These are phyloP conservation scores for Neurospora terricola DNA, from an alignment of 495 filamentous ascomycete genomes.

Conservation along the genomic window DNA sequence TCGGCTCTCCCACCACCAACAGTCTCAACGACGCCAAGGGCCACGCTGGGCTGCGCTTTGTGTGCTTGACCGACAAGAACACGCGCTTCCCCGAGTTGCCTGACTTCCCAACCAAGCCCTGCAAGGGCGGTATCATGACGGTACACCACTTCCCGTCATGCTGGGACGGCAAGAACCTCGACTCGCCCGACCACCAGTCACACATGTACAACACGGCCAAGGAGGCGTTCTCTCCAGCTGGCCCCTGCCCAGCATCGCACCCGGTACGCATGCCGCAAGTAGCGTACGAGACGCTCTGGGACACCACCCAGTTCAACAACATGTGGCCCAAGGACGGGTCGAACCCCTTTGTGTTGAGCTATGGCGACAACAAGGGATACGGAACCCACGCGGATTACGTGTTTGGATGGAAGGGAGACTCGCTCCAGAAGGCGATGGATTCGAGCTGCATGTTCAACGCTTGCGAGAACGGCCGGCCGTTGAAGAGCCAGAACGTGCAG, in stretches of 20 bases:
- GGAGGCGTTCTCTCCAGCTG: slow-evolving; percentile 32
- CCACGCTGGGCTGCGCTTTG: slow-evolving; percentile 36
- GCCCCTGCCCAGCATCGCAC: slow-evolving; percentile 41
- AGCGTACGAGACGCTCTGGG: slow-evolving; percentile 43
- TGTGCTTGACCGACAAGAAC: slow-evolving; percentile 32
- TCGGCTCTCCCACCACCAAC: slow-evolving; percentile 33
- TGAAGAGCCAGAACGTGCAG: slow-evolving; percentile 34
- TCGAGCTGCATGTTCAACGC: slow-evolving; percentile 38
- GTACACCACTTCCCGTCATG: slow-evolving; percentile 45
- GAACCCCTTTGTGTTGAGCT: slow-evolving; percentile 35
- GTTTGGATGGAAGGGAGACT: slow-evolving; percentile 33
- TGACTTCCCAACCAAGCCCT: slow-evolving; percentile 36
- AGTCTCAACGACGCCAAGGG: slow-evolving; percentile 18
- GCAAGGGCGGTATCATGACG: slow-evolving; percentile 39
- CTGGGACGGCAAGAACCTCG: slow-evolving; percentile 52
- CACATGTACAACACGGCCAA: slow-evolving; percentile 41
- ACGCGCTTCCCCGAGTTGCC: slow-evolving; percentile 34
- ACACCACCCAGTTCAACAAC: slow-evolving; percentile 37
- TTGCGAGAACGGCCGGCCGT: slow-evolving; percentile 30
- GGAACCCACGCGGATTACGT: slow-evolving; percentile 20
- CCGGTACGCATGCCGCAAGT: slow-evolving; percentile 39
- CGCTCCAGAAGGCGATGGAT: slow-evolving; percentile 37
- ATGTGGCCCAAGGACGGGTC: slow-evolving; percentile 36
- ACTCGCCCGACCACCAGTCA: slow-evolving; percentile 45
- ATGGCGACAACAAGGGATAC: slow-evolving; percentile 14